phyloP scores from a whole-genome alignment of 73 alveolate genomes.

The Urostyla sp. region DNA sequence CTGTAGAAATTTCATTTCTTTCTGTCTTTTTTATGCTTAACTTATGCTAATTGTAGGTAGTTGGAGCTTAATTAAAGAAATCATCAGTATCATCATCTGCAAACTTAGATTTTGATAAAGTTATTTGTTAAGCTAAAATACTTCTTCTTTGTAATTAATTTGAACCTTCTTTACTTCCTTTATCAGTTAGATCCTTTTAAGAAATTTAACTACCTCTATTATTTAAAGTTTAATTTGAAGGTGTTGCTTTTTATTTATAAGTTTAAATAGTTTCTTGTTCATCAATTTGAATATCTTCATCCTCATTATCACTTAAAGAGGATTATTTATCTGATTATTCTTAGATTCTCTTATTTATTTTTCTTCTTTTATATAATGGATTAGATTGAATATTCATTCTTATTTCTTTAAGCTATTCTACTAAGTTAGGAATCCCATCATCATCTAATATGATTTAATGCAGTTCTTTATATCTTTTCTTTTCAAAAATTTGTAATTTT shows the following conservation, averaged over 20 bases:
- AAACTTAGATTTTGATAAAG: too few species aligned
- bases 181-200: neutral
- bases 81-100: too few species aligned
- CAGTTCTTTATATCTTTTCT: slow-evolving; percentile 35
- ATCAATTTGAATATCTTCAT: neutral
- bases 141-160: too few species aligned
- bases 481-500: slow-evolving; percentile 25
- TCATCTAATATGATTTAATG: slow-evolving; percentile 53
- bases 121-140: too few species aligned
- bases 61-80: neutral
- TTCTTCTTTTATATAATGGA: slow-evolving; percentile 30
- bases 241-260: too few species aligned
- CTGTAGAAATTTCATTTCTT: slow-evolving; percentile 7
- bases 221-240: too few species aligned
- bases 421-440: slow-evolving; percentile 50
- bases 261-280: neutral
- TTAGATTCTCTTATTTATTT: slow-evolving; percentile 13
- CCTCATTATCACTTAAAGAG: slow-evolving; percentile 8
- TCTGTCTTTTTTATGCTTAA: neutral
- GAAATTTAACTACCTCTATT: neutral
- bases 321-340: slow-evolving; percentile 28
- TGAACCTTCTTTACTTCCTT: neutral
- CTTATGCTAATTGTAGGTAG: slow-evolving; percentile 2
- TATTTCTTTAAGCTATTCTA: slow-evolving; percentile 33
- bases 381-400: slow-evolving; percentile 32